Percentiles rank a stretch among this genome's conserved stretches.
phyloP scores from a whole-genome alignment of 768 basidiomycete species.

The Ephemerocybe angulata region DNA sequence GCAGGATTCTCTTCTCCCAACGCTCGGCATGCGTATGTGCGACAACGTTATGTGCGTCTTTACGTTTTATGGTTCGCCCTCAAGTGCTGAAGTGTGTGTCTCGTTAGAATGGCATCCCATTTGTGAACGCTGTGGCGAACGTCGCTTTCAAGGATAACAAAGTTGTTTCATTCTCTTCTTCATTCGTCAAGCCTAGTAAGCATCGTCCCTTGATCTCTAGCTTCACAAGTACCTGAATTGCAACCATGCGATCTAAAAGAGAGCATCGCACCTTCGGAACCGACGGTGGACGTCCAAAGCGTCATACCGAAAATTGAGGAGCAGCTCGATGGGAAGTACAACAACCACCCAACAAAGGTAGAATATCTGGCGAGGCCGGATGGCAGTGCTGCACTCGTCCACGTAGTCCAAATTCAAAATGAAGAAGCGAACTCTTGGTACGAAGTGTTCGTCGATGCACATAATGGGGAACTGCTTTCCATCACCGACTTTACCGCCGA shows the following conservation, averaged over 20 bases:
- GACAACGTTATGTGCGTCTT: too few species aligned
- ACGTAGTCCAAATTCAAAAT: constrained; percentile 37
- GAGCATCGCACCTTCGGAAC: constrained; percentile 31
- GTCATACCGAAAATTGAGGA: constrained; percentile 37
- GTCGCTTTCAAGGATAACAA: constrained; percentile 39
- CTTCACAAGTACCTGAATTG: too few species aligned
- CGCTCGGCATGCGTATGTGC: too few species aligned
- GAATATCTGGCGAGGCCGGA: constrained; percentile 41
- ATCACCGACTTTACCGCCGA: constrained; percentile 50
- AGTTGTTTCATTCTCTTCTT: constrained; percentile 42
- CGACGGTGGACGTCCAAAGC: constrained; percentile 30
- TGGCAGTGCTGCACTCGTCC: constrained; percentile 34
- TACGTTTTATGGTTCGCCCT: too few species aligned
- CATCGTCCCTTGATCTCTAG: neutral
- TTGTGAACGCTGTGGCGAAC: constrained; percentile 42
- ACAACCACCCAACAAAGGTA: constrained; percentile 33
- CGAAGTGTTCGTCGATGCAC: constrained; percentile 58
- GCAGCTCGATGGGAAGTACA: constrained; percentile 37
- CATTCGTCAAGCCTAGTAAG: constrained; percentile 42
- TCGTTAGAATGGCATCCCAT: constrained; percentile 30
- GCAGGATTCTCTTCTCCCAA: too few species aligned
- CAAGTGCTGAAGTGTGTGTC: too few species aligned
- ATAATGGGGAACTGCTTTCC: constrained; percentile 46
- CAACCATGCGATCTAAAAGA: constrained; percentile 10
- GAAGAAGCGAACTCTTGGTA: constrained; percentile 41